phyloP scores from a whole-genome alignment of 352 stramenopile genomes.

The Pythium rishiriense region DNA sequence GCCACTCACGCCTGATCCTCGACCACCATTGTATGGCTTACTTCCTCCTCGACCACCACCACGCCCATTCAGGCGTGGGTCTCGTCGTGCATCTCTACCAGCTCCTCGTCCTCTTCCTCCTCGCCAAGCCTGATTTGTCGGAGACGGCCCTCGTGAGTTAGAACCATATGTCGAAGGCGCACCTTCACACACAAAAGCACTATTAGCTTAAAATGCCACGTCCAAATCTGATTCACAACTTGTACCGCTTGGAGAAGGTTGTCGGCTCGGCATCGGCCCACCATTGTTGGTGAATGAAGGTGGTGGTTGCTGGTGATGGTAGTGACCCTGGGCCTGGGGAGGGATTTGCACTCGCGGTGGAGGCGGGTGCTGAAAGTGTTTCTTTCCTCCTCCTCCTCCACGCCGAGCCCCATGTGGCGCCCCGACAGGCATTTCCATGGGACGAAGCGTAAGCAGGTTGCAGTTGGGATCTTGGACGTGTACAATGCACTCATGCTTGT shows the following conservation, averaged over 20 bases:
- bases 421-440: constrained; percentile 45
- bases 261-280: constrained; percentile 1
- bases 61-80: constrained; percentile 16
- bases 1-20: neutral
- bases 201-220: no score
- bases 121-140: constrained; percentile 18
- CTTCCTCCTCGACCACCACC: constrained; percentile 9
- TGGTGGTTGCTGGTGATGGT: neutral
- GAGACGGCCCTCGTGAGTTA: constrained; percentile 10
- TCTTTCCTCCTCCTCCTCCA: neutral
- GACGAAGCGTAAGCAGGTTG: constrained; percentile 70
- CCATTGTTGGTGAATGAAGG: neutral
- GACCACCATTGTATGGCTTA: constrained; percentile 1
- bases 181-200: constrained; percentile 1
- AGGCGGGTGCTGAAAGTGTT: constrained; percentile 4
- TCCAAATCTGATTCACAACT: neutral
- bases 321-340: neutral
- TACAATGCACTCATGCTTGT: constrained; percentile 71
- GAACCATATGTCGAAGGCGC: neutral
- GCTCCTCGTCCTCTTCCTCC: constrained; percentile 20
- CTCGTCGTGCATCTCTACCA: constrained; percentile 6
- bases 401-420: constrained; percentile 1
- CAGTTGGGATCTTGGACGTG: constrained; percentile 78
- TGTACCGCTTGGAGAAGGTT: constrained; percentile 16
- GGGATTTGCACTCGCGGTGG: constrained; percentile 16